These are phyloP conservation scores for Dioszegia hungarica DNA, from an alignment of 768 basidiomycete genomes.

Conservation along the genomic window DNA sequence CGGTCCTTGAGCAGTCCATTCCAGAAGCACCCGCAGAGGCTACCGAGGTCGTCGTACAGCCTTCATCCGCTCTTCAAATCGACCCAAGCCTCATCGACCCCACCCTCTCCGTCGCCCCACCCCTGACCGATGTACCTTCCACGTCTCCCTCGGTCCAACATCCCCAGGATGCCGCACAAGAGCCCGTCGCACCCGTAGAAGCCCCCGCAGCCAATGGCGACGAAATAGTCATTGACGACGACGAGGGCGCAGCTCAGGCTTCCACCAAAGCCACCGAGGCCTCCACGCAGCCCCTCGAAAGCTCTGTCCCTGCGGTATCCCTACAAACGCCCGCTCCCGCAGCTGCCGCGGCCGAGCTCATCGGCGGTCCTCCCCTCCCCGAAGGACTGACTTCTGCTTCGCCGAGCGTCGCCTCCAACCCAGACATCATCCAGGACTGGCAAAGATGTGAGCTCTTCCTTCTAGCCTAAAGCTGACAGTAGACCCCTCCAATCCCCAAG, in stretches of 20 bases:
- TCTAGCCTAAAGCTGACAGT: not conserved
- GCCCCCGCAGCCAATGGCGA: not conserved
- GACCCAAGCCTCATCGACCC: not conserved
- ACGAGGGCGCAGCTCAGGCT: not conserved
- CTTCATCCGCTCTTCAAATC: not conserved
- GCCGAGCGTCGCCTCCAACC: conserved; percentile 35
- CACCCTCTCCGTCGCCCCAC: too few relatives aligned
- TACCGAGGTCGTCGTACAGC: not conserved
- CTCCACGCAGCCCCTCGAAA: not conserved
- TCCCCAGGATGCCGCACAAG: too few relatives aligned
- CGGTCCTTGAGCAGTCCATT: conserved; percentile 30
- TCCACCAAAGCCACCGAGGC: not conserved
- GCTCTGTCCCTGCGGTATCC: too few relatives aligned
- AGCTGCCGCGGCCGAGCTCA: too few relatives aligned
- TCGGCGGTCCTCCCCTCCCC: conserved; percentile 20
- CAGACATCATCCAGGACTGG: conserved; percentile 34
- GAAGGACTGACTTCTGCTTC: conserved; percentile 34
- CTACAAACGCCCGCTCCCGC: too few relatives aligned
- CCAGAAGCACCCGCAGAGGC: conserved; percentile 19
- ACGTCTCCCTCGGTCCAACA: too few relatives aligned
- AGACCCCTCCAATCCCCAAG: conserved; percentile 46
- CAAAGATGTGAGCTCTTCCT: conserved; percentile 24
- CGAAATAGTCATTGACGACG: not conserved
- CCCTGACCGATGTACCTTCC: too few relatives aligned
- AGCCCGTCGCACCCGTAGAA: not conserved